Percentiles rank a stretch among this genome's conserved stretches.
phyloP scores from a whole-genome alignment of 208 protist genomes.

The Leishmania amazonensis region DNA sequence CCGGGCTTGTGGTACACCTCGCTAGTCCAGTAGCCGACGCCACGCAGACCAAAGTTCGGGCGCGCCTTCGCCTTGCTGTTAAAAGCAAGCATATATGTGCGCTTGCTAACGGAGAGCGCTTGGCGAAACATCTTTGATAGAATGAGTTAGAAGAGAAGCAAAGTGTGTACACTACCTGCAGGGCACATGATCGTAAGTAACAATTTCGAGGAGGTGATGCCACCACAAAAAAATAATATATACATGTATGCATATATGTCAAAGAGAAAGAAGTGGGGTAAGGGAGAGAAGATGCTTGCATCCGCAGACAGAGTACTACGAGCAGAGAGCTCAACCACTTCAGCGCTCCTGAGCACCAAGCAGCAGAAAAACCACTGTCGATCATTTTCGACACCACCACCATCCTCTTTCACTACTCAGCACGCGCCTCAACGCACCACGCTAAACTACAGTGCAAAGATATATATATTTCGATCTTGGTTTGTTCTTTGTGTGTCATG shows the following conservation, averaged over 20 bases:
- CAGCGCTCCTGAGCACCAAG: background rate
- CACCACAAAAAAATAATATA: background rate
- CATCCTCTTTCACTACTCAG: no score
- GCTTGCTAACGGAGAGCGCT: constrained; percentile 67
- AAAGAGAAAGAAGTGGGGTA: background rate
- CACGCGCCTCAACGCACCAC: background rate
- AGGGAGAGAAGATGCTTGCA: background rate
- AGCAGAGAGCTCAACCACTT: background rate
- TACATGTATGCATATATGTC: background rate
- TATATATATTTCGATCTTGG: constrained; percentile 6
- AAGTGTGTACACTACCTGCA: background rate
- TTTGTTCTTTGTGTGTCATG: constrained; percentile 13
- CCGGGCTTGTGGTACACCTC: constrained; percentile 83
- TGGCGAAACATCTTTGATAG: constrained; percentile 59
- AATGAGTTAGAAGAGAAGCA: background rate
- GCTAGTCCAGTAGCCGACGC: constrained; percentile 80
- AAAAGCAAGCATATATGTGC: constrained; percentile 83
- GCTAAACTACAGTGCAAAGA: background rate
- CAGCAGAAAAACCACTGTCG: background rate
- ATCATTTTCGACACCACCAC: background rate
- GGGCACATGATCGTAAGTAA: background rate
- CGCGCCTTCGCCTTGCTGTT: constrained; percentile 88
- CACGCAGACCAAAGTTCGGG: constrained; percentile 86
- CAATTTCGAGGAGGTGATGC: background rate
- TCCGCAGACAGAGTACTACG: background rate